phyloP scores from a whole-genome alignment of 305 asterid genomes.

The Coffea humblotiana region DNA sequence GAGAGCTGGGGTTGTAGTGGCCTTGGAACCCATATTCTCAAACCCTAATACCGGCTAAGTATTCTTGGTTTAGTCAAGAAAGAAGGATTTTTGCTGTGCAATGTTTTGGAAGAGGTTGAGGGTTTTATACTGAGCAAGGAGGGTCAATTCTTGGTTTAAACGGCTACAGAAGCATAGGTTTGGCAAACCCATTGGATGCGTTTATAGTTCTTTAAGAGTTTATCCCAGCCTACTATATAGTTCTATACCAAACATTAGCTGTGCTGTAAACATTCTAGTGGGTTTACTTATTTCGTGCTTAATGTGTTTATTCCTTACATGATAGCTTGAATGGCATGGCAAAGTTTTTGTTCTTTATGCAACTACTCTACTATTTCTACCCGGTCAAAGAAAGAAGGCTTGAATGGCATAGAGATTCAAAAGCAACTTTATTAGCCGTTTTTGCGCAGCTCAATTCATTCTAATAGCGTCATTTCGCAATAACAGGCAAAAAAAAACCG shows the following conservation, averaged over 20 bases:
- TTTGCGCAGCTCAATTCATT: too few species aligned
- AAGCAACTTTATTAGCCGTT: too few species aligned
- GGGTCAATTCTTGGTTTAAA: slow-evolving; percentile 21
- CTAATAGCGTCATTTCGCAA: not conserved
- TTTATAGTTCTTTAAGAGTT: not conserved
- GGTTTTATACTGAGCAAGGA: too few species aligned
- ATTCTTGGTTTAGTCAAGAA: not conserved
- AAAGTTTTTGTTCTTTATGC: not conserved
- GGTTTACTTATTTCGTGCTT: not conserved
- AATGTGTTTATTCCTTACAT: not conserved
- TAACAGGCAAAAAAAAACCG: not conserved
- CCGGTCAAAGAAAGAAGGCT: too few species aligned
- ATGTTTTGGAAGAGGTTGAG: not conserved
- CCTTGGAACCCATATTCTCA: slow-evolving; percentile 36
- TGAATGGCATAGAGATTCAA: too few species aligned
- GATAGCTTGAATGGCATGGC: not conserved
- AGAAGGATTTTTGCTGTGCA: not conserved
- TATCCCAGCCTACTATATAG: too few species aligned
- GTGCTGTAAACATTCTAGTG: not conserved
- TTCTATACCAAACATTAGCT: not conserved
- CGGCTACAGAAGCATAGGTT: slow-evolving; percentile 21
- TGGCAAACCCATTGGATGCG: slow-evolving; percentile 7
- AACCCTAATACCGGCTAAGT: not conserved
- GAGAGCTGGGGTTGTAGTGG: slow-evolving; percentile 27
- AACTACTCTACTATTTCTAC: too few species aligned